A percentile compares a stretch with the other conserved stretches of the same genome.
phyloP scores from a whole-genome alignment of 2,329 filamentous ascomycete species.

The Balansia obtecta region DNA sequence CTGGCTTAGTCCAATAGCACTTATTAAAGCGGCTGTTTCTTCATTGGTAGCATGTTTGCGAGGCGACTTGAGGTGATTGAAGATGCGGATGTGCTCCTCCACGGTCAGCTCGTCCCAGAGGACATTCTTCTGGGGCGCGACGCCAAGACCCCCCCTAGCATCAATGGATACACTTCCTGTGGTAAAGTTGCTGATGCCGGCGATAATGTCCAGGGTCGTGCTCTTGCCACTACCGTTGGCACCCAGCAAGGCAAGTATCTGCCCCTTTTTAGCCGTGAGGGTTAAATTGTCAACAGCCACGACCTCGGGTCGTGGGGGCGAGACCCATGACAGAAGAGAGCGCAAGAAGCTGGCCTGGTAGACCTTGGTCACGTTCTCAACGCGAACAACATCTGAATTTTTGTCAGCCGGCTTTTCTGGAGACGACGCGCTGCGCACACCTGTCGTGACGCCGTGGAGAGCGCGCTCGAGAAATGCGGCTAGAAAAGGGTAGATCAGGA shows the following conservation, averaged over 20 bases:
- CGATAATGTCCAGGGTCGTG: slow-evolving; percentile 79
- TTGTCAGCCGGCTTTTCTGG: slow-evolving; percentile 15
- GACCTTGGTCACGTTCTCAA: slow-evolving; percentile 64
- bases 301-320: slow-evolving; percentile 46
- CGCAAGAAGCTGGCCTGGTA: slow-evolving; percentile 57
- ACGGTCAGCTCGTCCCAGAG: slow-evolving; percentile 85
- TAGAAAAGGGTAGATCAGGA: slow-evolving; percentile 62
- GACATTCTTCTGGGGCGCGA: slow-evolving; percentile 89
- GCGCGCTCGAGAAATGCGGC: slow-evolving; percentile 61
- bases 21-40: slow-evolving; percentile 51
- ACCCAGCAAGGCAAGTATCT: slow-evolving; percentile 77
- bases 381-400: slow-evolving; percentile 44
- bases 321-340: slow-evolving; percentile 29
- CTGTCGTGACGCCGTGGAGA: slow-evolving; percentile 62
- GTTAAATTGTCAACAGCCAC: slow-evolving; percentile 66
- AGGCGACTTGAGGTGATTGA: slow-evolving; percentile 68
- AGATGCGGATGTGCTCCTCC: slow-evolving; percentile 71
- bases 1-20: slow-evolving; percentile 58
- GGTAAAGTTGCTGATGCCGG: slow-evolving; percentile 67
- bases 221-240: slow-evolving; percentile 87
- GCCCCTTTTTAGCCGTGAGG: slow-evolving; percentile 61
- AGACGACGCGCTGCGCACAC: slow-evolving; percentile 35
- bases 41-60: slow-evolving; percentile 40
- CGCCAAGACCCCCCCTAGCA: slow-evolving; percentile 65
- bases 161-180: slow-evolving; percentile 67